Evolutionary conservation across 495 filamentous ascomycete genomes (phyloP).

Genomic region (Aspergillus conjunctus): DNA sequence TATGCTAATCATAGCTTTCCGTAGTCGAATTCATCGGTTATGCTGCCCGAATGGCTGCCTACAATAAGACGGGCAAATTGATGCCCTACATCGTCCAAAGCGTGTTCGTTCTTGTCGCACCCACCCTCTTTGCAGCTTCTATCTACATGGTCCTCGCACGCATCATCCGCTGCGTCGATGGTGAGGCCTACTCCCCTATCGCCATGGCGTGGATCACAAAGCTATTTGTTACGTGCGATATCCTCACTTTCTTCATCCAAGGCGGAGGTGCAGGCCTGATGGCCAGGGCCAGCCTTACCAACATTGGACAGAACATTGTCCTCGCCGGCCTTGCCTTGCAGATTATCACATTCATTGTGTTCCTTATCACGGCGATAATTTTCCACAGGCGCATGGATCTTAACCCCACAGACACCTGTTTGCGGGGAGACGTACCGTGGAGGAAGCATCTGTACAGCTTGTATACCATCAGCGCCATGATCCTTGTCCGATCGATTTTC

Average conservation of each 20-base stretch:
- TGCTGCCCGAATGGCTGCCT: conserved; percentile 27
- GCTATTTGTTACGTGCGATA: conserved; percentile 15
- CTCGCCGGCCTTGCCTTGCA: conserved; percentile 8
- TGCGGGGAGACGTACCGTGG: neutral
- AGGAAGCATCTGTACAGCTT: conserved; percentile 1
- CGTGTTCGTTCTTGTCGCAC: conserved; percentile 16
- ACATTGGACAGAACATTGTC: conserved; percentile 6
- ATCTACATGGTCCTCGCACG: conserved; percentile 21
- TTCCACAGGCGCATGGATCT: conserved; percentile 1
- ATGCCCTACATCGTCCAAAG: conserved; percentile 22
- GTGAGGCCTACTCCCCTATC: conserved; percentile 13
- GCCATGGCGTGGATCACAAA: conserved; percentile 8
- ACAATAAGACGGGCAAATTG: conserved; percentile 26
- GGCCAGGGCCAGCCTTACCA: neutral
- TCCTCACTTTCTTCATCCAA: conserved; percentile 17
- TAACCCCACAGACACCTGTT: neutral
- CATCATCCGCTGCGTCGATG: conserved; percentile 13
- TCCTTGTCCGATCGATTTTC: conserved; percentile 14
- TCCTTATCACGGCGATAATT: conserved; percentile 3
- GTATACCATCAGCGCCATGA: conserved; percentile 5
- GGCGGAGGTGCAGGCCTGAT: conserved; percentile 13
- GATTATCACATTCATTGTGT: conserved; percentile 9
- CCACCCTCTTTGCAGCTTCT: conserved; percentile 15
- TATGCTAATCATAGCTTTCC: neutral
- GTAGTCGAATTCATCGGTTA: conserved; percentile 31